Percentiles rank a stretch among this genome's conserved stretches.
Evolutionary conservation across 2,329 filamentous ascomycete genomes (phyloP).

Genomic region (Colletotrichum theobromicola): DNA sequence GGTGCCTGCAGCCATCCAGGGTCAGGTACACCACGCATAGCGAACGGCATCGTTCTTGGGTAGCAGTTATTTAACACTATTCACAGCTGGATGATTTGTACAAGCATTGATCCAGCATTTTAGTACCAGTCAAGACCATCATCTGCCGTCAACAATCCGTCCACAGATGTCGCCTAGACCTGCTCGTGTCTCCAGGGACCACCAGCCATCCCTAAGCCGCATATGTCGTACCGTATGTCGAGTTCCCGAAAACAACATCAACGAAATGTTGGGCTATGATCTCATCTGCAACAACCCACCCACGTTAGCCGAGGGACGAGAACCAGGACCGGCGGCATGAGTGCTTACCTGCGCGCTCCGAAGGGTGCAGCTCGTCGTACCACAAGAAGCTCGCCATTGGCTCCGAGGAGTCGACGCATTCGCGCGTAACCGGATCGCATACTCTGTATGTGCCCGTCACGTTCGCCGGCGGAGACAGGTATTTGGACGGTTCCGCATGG

Average conservation of each 20-base stretch:
- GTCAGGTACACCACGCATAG: neutral
- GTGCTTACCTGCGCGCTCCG: conserved; percentile 64
- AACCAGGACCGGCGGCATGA: neutral
- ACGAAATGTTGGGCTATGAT: conserved; percentile 47
- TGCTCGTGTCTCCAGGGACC: neutral
- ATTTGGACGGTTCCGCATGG: conserved; percentile 61
- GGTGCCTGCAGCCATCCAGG: conserved; percentile 1
- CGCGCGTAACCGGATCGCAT: conserved; percentile 44
- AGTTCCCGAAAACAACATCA: conserved; percentile 42
- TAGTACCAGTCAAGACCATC: neutral
- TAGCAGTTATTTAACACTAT: neutral
- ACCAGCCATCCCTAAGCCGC: neutral
- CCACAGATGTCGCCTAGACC: neutral
- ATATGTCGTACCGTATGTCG: conserved; percentile 42
- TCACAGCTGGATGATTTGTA: neutral
- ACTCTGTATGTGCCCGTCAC: conserved; percentile 62
- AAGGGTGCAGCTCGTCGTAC: conserved; percentile 77
- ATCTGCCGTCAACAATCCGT: too few species aligned
- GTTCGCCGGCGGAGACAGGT: conserved; percentile 69
- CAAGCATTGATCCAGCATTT: neutral
- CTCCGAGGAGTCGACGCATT: conserved; percentile 43
- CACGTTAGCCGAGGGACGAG: conserved; percentile 5
- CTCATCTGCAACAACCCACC: conserved; percentile 30
- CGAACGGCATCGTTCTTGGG: neutral
- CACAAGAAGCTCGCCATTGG: conserved; percentile 69